Evolutionary conservation across 495 filamentous ascomycete species (phyloP).

Genomic region (Hypomontagnella monticulosa): DNA sequence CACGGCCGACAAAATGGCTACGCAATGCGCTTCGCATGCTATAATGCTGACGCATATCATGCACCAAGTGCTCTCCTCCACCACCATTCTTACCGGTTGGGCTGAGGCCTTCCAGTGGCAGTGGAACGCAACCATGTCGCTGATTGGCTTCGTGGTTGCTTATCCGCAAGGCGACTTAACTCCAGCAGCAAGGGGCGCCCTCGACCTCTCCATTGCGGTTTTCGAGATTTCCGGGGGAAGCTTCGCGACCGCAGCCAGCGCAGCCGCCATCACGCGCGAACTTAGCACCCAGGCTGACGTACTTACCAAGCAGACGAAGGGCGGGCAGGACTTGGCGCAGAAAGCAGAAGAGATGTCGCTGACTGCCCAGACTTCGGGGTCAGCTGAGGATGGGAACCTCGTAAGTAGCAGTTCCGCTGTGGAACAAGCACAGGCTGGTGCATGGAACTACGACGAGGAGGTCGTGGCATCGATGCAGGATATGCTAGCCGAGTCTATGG

Average conservation of each 20-base stretch:
- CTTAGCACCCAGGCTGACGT: conserved; percentile 31
- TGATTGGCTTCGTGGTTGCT: conserved; percentile 60
- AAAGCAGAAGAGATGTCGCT: background rate
- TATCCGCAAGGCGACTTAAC: conserved; percentile 48
- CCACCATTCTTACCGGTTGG: conserved; percentile 58
- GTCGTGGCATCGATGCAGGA: conserved; percentile 16
- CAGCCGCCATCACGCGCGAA: conserved; percentile 51
- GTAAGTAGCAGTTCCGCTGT: background rate
- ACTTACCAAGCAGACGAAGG: conserved; percentile 6
- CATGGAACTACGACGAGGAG: conserved; percentile 9
- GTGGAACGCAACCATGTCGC: conserved; percentile 62
- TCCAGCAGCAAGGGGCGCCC: conserved; percentile 46
- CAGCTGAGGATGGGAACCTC: background rate
- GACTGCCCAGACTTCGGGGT: background rate
- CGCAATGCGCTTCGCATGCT: conserved; percentile 58
- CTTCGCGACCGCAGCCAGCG: conserved; percentile 55
- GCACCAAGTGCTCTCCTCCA: conserved; percentile 59
- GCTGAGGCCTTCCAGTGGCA: conserved; percentile 62
- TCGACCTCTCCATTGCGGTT: conserved; percentile 52
- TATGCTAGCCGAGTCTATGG: conserved; percentile 25
- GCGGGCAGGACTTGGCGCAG: background rate
- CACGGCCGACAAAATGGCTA: conserved; percentile 45
- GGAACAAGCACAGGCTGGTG: background rate
- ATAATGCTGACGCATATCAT: conserved; percentile 60
- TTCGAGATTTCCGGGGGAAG: conserved; percentile 59